phyloP scores from a whole-genome alignment of 106 monocot species.

The Dendrobium nobile region DNA sequence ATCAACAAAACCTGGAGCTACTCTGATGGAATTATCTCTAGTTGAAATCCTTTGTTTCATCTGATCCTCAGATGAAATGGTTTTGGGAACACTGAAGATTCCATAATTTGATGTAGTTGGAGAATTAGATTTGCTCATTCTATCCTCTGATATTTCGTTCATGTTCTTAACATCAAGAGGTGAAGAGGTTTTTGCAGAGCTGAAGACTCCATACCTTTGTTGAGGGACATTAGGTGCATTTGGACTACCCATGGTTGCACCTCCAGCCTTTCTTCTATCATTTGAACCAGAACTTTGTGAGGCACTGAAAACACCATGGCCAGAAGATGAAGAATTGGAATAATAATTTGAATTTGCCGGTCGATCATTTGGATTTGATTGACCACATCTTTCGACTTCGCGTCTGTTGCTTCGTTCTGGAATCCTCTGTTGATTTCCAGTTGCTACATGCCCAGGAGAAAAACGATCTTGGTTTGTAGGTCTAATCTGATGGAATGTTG shows the following conservation, averaged over 20 bases:
- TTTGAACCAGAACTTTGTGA: conserved; percentile 3
- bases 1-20: too few relatives aligned
- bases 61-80: conserved; percentile 11
- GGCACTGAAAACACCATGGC: conserved; percentile 4
- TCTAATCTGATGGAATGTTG: not conserved
- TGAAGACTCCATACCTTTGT: conserved; percentile 26
- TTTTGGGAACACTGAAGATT: conserved; percentile 17
- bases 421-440: conserved; percentile 12
- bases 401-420: conserved; percentile 8
- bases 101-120: conserved; percentile 10
- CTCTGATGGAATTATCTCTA: too few relatives aligned
- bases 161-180: not conserved
- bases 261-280: not conserved
- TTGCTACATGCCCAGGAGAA: not conserved
- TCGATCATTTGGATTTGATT: conserved; percentile 13
- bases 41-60: not conserved
- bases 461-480: not conserved
- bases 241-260: not conserved
- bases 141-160: not conserved
- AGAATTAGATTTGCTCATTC: not conserved
- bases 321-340: conserved; percentile 9
- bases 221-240: conserved; percentile 13
- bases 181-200: conserved; percentile 5
- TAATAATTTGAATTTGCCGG: not conserved
- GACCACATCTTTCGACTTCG: conserved; percentile 4